Base-by-base conservation (phyloP, 2,329 filamentous ascomycete species). In the Ophiostoma sp. region DNA sequence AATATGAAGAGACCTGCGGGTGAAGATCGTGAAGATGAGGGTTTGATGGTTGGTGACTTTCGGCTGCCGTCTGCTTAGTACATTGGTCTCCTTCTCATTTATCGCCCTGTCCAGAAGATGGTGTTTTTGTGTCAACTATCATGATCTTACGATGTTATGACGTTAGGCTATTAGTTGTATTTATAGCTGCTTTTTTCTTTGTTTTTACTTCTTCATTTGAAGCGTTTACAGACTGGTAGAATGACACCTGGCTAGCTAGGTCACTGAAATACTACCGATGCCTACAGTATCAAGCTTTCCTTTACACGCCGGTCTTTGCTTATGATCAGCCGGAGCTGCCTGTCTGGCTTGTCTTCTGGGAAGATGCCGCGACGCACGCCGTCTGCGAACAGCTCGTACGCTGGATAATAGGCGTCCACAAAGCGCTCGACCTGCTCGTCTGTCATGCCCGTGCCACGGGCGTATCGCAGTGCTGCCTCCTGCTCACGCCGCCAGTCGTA, bases 401-500 rank as follows among this genome's bases (percentile, higher is more conserved):
- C 87, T 4, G 89, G 89, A 73, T 88, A 91, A 76, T 91, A 87
- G 0, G 81, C 84, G 71, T 87, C 84, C 42, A 87, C 90, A 76
- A 97, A 97, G 64, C 83, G 81, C 68, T 86, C 81, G 60, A 97
- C 91, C 76, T 94, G 85, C 68, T 92, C 89, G 73, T 91, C 88
- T 1, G 86, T 89, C 93, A 97, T 97, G 42, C 92, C 93, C 0
- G 82, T 84, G 8, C 90, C 92, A 72, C 85, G 89, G 36, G 82
- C 78, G 7, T 80, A 80, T 38, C 90, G 85, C 73, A 97, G 81
- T 69, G 84, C 84, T 64, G 84, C 84, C 78, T 97, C 93, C 78
- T 96, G 92, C 79, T 97, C 83, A 73, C 88, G 80, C 14, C 93
- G 86, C 93, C 93, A 97, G 70, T 84, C 85, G 74, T 97, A 97